phyloP scores from a whole-genome alignment of 2,329 filamentous ascomycete species.

The Akanthomyces dipterigenus region DNA sequence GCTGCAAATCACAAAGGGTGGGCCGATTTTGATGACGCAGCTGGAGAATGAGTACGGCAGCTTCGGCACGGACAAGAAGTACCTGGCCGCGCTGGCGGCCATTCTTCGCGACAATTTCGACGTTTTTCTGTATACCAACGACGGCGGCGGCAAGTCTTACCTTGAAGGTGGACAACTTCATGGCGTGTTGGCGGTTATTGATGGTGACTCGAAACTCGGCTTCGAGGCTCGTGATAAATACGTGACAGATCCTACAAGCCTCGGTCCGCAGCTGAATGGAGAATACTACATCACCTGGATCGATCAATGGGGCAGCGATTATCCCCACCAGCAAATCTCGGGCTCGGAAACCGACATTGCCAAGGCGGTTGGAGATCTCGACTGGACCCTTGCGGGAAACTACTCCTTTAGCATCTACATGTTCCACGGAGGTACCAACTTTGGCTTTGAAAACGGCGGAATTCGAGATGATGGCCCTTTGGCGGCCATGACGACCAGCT shows the following conservation, averaged over 20 bases:
- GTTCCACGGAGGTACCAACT: slow-evolving; percentile 48
- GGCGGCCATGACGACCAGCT: slow-evolving; percentile 37
- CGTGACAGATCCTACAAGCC: slow-evolving; percentile 33
- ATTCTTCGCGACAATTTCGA: slow-evolving; percentile 37
- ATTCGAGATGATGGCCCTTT: slow-evolving; percentile 32
- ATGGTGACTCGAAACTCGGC: slow-evolving; percentile 34
- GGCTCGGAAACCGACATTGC: slow-evolving; percentile 20
- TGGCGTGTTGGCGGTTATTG: slow-evolving; percentile 38
- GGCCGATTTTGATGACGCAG: slow-evolving; percentile 43
- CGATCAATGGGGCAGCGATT: slow-evolving; percentile 37
- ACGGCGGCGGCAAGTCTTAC: slow-evolving; percentile 37
- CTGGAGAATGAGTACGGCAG: slow-evolving; percentile 47
- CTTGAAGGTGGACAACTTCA: slow-evolving; percentile 36
- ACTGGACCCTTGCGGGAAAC: slow-evolving; percentile 30
- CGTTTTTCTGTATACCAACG: slow-evolving; percentile 41
- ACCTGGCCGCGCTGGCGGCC: slow-evolving; percentile 34
- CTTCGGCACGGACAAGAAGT: slow-evolving; percentile 38
- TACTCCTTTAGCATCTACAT: slow-evolving; percentile 44
- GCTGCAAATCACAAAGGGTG: slow-evolving; percentile 34
- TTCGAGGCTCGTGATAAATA: slow-evolving; percentile 36
- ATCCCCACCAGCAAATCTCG: slow-evolving; percentile 28
- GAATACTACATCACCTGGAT: slow-evolving; percentile 41
- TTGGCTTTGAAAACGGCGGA: slow-evolving; percentile 40
- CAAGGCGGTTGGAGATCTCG: slow-evolving; percentile 27
- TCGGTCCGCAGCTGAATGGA: slow-evolving; percentile 40